Evolutionary conservation across 768 basidiomycete genomes (phyloP).

Genomic region (Pulveroboletus ravenelii): DNA sequence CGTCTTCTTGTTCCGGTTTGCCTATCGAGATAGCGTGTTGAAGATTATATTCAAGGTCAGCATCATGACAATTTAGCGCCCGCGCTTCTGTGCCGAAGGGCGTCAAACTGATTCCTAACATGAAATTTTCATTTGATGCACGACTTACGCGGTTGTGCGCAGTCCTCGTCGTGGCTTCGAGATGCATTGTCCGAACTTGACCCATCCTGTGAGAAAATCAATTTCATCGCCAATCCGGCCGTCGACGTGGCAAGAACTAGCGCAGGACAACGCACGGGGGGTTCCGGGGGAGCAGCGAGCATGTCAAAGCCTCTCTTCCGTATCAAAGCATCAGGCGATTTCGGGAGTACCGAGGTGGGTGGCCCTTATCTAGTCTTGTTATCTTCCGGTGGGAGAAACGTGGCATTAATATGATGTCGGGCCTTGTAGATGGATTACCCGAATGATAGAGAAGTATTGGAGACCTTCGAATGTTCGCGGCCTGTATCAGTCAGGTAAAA

Average conservation of each 20-base stretch:
- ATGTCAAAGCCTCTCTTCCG: conserved; percentile 59
- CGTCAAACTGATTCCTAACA: neutral
- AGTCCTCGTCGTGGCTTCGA: conserved; percentile 84
- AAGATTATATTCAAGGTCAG: conserved; percentile 82
- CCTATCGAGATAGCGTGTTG: conserved; percentile 45
- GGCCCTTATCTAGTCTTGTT: neutral
- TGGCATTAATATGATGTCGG: neutral
- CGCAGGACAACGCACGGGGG: conserved; percentile 12
- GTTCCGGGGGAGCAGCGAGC: neutral
- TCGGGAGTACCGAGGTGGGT: conserved; percentile 79
- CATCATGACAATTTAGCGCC: neutral
- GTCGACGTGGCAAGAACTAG: conserved; percentile 16
- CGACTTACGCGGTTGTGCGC: conserved; percentile 11
- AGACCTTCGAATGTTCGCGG: conserved; percentile 77
- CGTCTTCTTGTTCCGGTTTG: neutral
- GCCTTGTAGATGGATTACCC: conserved; percentile 87
- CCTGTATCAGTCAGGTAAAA: conserved; percentile 67
- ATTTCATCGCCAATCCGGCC: conserved; percentile 74
- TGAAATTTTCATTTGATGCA: neutral
- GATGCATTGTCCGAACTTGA: conserved; percentile 92
- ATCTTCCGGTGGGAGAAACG: neutral
- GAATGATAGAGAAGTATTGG: conserved; percentile 85
- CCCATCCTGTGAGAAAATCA: conserved; percentile 79
- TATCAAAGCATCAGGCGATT: conserved; percentile 75
- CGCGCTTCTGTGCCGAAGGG: neutral